Conservation (phyloP, 2,329 filamentous ascomycete genomes). For the Colletotrichum australisinense region DNA sequence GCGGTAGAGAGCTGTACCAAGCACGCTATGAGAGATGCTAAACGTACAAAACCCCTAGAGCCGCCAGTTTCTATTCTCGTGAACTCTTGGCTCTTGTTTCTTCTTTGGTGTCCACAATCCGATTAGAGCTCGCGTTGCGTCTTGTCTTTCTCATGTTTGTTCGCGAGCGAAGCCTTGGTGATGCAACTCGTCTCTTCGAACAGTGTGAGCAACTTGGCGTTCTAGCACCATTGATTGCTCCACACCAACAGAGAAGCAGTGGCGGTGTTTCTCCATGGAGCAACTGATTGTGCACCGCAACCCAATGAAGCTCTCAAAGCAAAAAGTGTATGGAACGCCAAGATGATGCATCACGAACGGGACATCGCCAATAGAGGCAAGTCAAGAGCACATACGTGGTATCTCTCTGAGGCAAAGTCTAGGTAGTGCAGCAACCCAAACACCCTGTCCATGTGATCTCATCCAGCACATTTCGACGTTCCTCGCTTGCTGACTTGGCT, state of each 20-base stretch:
- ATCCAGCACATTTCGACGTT: slow-evolving; percentile 1
- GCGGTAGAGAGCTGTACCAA: neutral
- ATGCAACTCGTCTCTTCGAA: neutral
- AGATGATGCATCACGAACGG: slow-evolving; percentile 8
- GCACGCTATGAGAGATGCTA: neutral
- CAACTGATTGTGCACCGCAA: neutral
- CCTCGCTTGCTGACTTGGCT: slow-evolving; percentile 24
- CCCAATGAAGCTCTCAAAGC: neutral
- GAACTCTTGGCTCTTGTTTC: slow-evolving; percentile 9
- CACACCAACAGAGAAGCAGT: neutral
- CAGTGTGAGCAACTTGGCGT: slow-evolving; percentile 8
- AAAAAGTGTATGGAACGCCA: neutral
- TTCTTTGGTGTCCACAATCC: neutral
- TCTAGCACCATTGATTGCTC: neutral
- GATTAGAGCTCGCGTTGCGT: neutral
- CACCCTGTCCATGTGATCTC: neutral
- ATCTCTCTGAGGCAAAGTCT: neutral
- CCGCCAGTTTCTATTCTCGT: slow-evolving; percentile 28
- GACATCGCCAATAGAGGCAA: neutral
- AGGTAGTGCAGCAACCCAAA: neutral
- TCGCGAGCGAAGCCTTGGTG: slow-evolving; percentile 13
- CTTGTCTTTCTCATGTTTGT: neutral
- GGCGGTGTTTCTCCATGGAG: neutral
- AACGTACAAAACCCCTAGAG: slow-evolving; percentile 14
- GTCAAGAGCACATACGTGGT: neutral